A percentile compares a stretch with the other conserved stretches of the same genome.
phyloP scores from a whole-genome alignment of 192 early-diverging fungal species.

The Umbelopsis sp. region DNA sequence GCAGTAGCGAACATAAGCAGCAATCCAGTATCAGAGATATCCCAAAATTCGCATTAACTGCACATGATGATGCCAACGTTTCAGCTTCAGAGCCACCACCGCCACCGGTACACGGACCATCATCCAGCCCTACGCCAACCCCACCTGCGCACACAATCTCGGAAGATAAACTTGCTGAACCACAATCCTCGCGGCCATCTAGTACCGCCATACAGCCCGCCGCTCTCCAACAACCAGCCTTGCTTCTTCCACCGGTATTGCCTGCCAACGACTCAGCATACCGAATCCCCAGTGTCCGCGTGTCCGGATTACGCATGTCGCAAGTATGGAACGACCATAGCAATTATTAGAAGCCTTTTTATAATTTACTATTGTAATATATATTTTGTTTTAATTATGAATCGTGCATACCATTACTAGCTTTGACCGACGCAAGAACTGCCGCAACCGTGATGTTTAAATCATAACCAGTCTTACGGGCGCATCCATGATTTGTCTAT shows the following conservation, averaged over 20 bases:
- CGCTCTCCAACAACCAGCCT: not conserved
- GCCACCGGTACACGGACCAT: not conserved
- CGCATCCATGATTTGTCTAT: not conserved
- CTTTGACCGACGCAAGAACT: too few relatives aligned
- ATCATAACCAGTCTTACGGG: too few relatives aligned
- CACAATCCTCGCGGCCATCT: too few relatives aligned
- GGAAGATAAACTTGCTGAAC: too few relatives aligned
- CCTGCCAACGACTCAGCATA: not conserved
- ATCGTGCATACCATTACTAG: not conserved
- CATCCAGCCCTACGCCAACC: too few relatives aligned
- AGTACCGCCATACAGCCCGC: too few relatives aligned
- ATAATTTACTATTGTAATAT: not conserved
- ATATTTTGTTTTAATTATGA: not conserved
- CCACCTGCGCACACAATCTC: too few relatives aligned
- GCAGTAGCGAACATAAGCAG: not conserved
- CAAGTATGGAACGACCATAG: not conserved
- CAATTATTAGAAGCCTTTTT: not conserved
- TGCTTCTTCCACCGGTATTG: constrained; percentile 2
- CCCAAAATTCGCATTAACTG: not conserved
- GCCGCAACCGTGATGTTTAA: too few relatives aligned
- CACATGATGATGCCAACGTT: not conserved
- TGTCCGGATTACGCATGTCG: constrained; percentile 3
- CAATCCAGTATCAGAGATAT: not conserved
- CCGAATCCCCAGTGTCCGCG: not conserved
- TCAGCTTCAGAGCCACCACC: not conserved